phyloP scores from a whole-genome alignment of 331 rosid genomes.

The Spiraea crenata region DNA sequence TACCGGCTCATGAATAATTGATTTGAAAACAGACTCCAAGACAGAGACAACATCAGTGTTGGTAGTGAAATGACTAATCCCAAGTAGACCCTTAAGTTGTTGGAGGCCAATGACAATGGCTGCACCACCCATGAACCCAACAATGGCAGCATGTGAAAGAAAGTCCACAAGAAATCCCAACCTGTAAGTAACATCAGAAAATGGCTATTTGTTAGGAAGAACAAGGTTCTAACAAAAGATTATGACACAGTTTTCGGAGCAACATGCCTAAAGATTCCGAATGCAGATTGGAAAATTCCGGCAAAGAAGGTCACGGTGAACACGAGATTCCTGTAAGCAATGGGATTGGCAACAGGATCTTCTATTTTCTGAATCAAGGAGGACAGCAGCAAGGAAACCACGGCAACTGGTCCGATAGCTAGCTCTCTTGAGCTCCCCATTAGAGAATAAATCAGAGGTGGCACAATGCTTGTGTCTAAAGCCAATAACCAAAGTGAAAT shows the following conservation, averaged over 20 bases:
- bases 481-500: background rate
- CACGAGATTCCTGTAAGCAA: conserved; percentile 35
- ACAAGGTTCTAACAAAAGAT: background rate
- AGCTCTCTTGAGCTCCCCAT: conserved; percentile 55
- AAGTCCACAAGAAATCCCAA: conserved; percentile 49
- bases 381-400: conserved; percentile 43
- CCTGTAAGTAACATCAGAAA: conserved; percentile 13
- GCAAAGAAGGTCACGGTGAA: conserved; percentile 51
- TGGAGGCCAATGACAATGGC: conserved; percentile 57
- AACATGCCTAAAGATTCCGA: conserved; percentile 40
- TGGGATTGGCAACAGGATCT: conserved; percentile 42
- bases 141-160: conserved; percentile 52
- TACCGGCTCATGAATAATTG: conserved; percentile 39
- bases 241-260: background rate
- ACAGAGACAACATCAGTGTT: conserved; percentile 46
- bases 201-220: background rate
- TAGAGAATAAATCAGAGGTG: conserved; percentile 45
- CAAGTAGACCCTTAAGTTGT: conserved; percentile 43
- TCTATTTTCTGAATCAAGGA: conserved; percentile 41
- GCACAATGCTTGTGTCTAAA: conserved; percentile 46
- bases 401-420: conserved; percentile 57
- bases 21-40: conserved; percentile 30
- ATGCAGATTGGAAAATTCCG: conserved; percentile 46
- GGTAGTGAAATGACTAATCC: conserved; percentile 37
- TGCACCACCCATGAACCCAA: conserved; percentile 55